Evolutionary conservation across 768 basidiomycete genomes (phyloP), one percentile per base, ranked within the genome.

Genomic region (Panaeolus papilionaceus): DNA sequence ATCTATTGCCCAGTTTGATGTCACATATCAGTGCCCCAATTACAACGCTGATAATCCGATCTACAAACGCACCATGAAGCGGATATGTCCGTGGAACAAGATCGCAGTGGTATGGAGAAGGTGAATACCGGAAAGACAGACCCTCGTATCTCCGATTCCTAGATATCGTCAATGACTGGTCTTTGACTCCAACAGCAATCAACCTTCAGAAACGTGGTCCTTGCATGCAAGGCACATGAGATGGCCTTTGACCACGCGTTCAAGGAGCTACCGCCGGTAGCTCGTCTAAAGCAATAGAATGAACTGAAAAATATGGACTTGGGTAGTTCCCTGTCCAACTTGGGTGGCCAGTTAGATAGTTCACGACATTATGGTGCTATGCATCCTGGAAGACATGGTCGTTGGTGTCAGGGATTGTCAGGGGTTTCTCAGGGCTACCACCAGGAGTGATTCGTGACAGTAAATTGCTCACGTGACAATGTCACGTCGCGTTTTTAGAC

Each of bases 21-120:
- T 58, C 54, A 58, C 54, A 58, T 58, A 58, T 58, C 54, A 58
- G 54, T 33, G 14, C 11, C 54, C 54, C 47, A 51, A 23, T n/a
- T 58, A 33, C n/a, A 58, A 58, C 47, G 33, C 16, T 33, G 54
- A 58, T 58, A 58, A 58, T 58, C 54, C 54, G 54, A 58, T 58
- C 28, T 16, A 33, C 12, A 28, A 12, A 58, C 54, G 54, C 54
- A 58, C 54, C 54, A 58, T 58, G 54, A 58, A 58, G 54, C 54
- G 28, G 33, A 58, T 58, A 58, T 58, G 54, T 58, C 54, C 54
- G 54, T 58, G 54, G 54, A 58, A 58, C n/a, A 58, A 16, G 54
- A 58, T 58, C 54, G 54, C 33, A 37, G 3, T 58, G 54, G 54
- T 33, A 58, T 33, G 4, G 28, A 58, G 54, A 58, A 58, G 54